Percentiles rank a stretch among this genome's conserved stretches.
phyloP scores from a whole-genome alignment of 2,329 filamentous ascomycete genomes.

The Periconia digitata region DNA sequence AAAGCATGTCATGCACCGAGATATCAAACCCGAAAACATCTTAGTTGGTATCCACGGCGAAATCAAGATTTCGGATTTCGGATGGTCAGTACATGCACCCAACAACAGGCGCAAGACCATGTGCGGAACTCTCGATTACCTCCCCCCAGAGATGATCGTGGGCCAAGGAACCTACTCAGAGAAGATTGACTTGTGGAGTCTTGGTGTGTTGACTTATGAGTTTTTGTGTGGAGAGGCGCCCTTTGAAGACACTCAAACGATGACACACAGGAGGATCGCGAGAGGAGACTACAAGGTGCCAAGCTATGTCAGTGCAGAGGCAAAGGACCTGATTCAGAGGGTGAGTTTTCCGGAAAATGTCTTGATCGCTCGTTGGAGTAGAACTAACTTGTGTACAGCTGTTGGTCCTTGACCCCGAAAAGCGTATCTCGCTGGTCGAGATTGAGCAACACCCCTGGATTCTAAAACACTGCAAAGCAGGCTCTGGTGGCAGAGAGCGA shows the following conservation, averaged over 20 bases:
- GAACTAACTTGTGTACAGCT: slow-evolving; percentile 24
- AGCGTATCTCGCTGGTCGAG: slow-evolving; percentile 85
- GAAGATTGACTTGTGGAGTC: slow-evolving; percentile 94
- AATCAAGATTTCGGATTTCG: slow-evolving; percentile 98
- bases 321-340: slow-evolving; percentile 87
- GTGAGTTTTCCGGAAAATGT: slow-evolving; percentile 63
- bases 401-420: slow-evolving; percentile 92
- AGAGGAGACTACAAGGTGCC: slow-evolving; percentile 91
- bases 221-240: slow-evolving; percentile 95
- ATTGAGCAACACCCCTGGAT: slow-evolving; percentile 95
- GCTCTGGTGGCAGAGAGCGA: slow-evolving; percentile 37
- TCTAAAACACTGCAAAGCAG: slow-evolving; percentile 78
- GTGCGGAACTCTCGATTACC: slow-evolving; percentile 96
- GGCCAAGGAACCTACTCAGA: slow-evolving; percentile 81
- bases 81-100: slow-evolving; percentile 96
- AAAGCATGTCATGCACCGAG: slow-evolving; percentile 95
- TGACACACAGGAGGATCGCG: slow-evolving; percentile 89
- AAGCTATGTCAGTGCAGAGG: slow-evolving; percentile 85
- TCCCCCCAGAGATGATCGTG: slow-evolving; percentile 97
- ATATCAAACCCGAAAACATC: slow-evolving; percentile 98
- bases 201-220: slow-evolving; percentile 94
- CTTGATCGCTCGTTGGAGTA: background rate
- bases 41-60: slow-evolving; percentile 94
- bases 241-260: slow-evolving; percentile 92
- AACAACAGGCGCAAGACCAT: slow-evolving; percentile 93